Conservation (phyloP, 164 flowering plant genomes). For the Nymphaea thermarum region DNA sequence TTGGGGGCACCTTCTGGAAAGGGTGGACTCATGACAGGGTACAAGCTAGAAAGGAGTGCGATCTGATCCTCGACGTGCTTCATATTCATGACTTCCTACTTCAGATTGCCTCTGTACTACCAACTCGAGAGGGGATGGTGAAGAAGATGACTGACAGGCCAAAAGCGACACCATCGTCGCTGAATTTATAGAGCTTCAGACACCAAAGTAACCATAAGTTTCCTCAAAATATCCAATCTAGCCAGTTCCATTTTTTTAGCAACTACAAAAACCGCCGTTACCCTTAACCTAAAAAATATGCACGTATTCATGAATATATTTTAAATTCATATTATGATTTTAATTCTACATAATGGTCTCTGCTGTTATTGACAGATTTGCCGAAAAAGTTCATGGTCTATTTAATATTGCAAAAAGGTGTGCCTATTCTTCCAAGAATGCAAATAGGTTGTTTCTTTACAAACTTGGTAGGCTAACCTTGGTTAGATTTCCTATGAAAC, state of each 20-base stretch:
- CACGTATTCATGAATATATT: no score
- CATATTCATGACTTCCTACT: neutral
- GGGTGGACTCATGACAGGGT: neutral
- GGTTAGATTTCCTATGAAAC: no score
- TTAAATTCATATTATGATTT: no score
- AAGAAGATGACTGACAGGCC: neutral
- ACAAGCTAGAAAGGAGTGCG: neutral
- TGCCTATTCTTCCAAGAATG: no score
- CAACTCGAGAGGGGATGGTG: neutral
- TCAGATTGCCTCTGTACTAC: neutral
- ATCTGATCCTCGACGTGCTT: neutral
- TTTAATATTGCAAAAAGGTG: no score
- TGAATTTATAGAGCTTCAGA: neutral
- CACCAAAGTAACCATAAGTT: neutral
- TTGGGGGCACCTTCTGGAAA: neutral
- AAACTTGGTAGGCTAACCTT: no score
- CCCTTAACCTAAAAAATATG: no score
- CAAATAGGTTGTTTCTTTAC: no score
- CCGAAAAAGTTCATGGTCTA: no score
- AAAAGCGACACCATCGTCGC: neutral
- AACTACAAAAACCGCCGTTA: neutral
- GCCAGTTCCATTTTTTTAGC: neutral
- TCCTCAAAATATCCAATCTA: neutral
- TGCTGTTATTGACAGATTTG: no score
- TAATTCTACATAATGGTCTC: no score